Evolutionary conservation across 805 yeast genomes (phyloP).

Genomic region (Cyberlindnera amylophila): DNA sequence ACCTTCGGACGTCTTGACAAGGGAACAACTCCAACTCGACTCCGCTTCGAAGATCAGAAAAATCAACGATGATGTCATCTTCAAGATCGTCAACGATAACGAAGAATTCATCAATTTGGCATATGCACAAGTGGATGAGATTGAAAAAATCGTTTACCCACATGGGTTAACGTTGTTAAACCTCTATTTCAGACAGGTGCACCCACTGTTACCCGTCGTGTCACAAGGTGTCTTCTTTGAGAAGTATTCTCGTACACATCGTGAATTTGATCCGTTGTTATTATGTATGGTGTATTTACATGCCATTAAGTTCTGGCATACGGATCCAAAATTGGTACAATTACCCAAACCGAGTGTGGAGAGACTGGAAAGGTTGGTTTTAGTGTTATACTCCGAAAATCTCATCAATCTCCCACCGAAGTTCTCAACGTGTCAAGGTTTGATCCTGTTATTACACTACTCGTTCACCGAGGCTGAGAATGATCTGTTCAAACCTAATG

Average conservation of each 20-base stretch:
- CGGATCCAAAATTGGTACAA: conserved; percentile 13
- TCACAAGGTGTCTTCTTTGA: conserved; percentile 27
- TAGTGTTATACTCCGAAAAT: conserved; percentile 26
- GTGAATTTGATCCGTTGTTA: conserved; percentile 30
- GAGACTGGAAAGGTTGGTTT: conserved; percentile 27
- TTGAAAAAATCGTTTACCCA: conserved; percentile 26
- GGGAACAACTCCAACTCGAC: conserved; percentile 18
- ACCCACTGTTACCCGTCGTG: conserved; percentile 27
- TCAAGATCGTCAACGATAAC: conserved; percentile 26
- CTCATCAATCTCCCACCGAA: conserved; percentile 27
- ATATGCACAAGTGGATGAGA: conserved; percentile 28
- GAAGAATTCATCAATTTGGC: conserved; percentile 26
- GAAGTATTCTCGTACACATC: conserved; percentile 27
- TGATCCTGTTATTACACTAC: conserved; percentile 32
- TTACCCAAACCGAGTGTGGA: conserved; percentile 20
- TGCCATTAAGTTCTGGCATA: conserved; percentile 27
- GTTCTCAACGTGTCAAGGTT: conserved; percentile 37
- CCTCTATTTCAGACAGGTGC: conserved; percentile 26
- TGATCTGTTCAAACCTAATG: conserved; percentile 14
- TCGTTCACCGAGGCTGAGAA: conserved; percentile 11
- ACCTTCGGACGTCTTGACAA: conserved; percentile 11
- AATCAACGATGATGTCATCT: conserved; percentile 22
- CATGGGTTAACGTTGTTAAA: conserved; percentile 22
- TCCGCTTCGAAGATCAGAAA: conserved; percentile 21
- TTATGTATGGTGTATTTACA: conserved; percentile 27